Percentiles rank a stretch among this genome's conserved stretches.
Conservation (phyloP, 2,329 filamentous ascomycete species). For the Aspergillus tamarii region DNA sequence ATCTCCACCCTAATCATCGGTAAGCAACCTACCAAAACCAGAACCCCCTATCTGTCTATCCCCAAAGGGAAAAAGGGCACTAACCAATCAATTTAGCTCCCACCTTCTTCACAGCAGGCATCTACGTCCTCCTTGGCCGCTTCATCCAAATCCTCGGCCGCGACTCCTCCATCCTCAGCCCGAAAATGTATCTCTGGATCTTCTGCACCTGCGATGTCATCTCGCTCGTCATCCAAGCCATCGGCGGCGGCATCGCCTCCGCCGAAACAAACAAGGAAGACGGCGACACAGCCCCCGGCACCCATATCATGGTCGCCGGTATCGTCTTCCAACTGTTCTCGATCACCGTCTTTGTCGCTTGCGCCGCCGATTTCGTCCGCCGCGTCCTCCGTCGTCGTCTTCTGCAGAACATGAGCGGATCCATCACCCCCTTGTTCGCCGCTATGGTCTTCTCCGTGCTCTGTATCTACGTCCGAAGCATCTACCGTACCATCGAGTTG, state of each 20-base stretch:
- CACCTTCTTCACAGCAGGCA: conserved; percentile 56
- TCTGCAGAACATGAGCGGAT: conserved; percentile 28
- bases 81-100: conserved; percentile 35
- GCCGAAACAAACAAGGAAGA: conserved; percentile 45
- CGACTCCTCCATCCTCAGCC: conserved; percentile 47
- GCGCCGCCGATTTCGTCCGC: conserved; percentile 53
- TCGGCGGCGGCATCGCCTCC: conserved; percentile 57
- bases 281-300: conserved; percentile 53
- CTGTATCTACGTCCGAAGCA: conserved; percentile 52
- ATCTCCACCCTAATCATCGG: conserved; percentile 49
- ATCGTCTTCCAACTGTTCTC: conserved; percentile 63
- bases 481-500: conserved; percentile 57
- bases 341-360: conserved; percentile 55
- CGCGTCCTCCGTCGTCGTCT: conserved; percentile 35
- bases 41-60: neutral
- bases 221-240: conserved; percentile 59
- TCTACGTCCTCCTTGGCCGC: conserved; percentile 54
- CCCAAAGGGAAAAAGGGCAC: neutral
- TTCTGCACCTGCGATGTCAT: conserved; percentile 59
- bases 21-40: conserved; percentile 16
- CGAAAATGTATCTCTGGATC: conserved; percentile 52
- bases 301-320: conserved; percentile 57
- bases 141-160: conserved; percentile 51
- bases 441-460: conserved; percentile 48
- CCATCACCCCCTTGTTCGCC: conserved; percentile 35